Base-by-base conservation (phyloP, 1,284 basidiomycete genomes). In the Puccinia hordei region DNA sequence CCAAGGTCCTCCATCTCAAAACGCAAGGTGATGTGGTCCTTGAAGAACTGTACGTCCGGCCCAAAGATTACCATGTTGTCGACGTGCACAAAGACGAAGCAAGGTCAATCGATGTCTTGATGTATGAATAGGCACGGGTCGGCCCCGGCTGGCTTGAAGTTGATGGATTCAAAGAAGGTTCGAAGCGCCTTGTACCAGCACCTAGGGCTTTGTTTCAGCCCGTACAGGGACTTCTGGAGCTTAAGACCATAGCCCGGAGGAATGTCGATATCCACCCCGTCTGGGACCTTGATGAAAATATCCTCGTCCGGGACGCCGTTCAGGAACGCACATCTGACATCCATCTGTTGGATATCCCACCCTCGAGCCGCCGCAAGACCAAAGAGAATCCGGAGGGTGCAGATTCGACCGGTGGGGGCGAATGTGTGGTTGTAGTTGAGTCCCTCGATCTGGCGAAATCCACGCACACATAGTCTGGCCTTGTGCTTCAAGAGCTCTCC, bases 1-100 rank as follows among this genome's bases (percentile, higher is more conserved):
- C 69, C 69, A 15, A 72, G 33, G 17, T 72, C 69, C 46, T 72
- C 69, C 69, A 72, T 72, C 49, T 72, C 24, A 27, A 72, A 72
- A 27, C 33, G 24, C 30, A 24, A 8, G 24, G 6, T 22, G 24
- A 72, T 72, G 8, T 30, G 8, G 2, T 19, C 33, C 17, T 72
- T 72, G 8, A 72, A 49, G 8, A n/a, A 22, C 24, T 8, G 9
- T 27, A 72, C 41, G 8, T 24, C 69, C 33, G 44, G 24, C 17
- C 51, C 51, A 1, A n/a, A 6, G 53, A 72, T 72, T 35, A 53
- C 24, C 15, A 72, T 8, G 24, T 72, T 41, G 27, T 72, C 38
- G 13, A 72, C 38, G 22, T 72, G 69, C 1, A 72, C 69, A 72
- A 19, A 27, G 10, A 72, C 69, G 12, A 44, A 51, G 17, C 69